Percentiles rank a stretch among this genome's conserved stretches.
Evolutionary conservation across 2,329 filamentous ascomycete species (phyloP).

Genomic region (Aspergillus candidus): DNA sequence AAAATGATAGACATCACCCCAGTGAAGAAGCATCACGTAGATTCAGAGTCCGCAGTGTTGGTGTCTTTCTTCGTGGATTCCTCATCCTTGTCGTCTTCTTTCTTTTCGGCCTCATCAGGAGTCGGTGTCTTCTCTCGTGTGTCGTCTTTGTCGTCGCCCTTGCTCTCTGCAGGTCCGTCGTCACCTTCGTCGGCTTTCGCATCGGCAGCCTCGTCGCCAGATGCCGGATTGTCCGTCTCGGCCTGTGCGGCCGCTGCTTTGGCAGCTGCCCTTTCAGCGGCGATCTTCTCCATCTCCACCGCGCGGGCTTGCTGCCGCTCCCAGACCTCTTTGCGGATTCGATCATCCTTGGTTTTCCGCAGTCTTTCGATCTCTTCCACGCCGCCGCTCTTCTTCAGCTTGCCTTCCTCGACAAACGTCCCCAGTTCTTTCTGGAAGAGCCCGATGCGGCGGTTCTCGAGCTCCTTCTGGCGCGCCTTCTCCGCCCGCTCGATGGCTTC

Average conservation of each 20-base stretch:
- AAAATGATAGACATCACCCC: too few relatives aligned
- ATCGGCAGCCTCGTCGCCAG: constrained; percentile 6
- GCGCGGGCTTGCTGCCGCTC: constrained; percentile 49
- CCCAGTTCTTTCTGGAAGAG: constrained; percentile 82
- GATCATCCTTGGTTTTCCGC: constrained; percentile 78
- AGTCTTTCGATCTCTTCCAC: constrained; percentile 89
- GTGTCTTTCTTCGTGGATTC: too few relatives aligned
- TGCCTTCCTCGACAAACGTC: constrained; percentile 80
- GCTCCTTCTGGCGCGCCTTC: constrained; percentile 80
- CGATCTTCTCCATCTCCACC: constrained; percentile 42
- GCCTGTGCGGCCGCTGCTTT: constrained; percentile 20
- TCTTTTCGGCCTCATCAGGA: too few relatives aligned
- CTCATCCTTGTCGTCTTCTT: too few relatives aligned
- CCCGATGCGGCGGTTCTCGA: constrained; percentile 66
- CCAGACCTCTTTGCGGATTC: constrained; percentile 68
- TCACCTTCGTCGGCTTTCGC: constrained; percentile 3
- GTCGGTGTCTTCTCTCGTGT: neutral
- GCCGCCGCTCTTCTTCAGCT: constrained; percentile 91
- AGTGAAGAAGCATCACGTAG: too few relatives aligned
- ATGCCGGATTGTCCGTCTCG: constrained; percentile 9
- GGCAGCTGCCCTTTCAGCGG: constrained; percentile 24
- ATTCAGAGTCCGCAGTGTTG: too few relatives aligned
- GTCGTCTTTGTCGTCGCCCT: too few relatives aligned
- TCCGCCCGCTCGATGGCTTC: constrained; percentile 98
- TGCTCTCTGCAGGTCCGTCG: neutral